Evolutionary conservation across 768 basidiomycete genomes (phyloP), one percentile per base, ranked within the genome.

Genomic region (Coprinopsis strossmayeri): DNA sequence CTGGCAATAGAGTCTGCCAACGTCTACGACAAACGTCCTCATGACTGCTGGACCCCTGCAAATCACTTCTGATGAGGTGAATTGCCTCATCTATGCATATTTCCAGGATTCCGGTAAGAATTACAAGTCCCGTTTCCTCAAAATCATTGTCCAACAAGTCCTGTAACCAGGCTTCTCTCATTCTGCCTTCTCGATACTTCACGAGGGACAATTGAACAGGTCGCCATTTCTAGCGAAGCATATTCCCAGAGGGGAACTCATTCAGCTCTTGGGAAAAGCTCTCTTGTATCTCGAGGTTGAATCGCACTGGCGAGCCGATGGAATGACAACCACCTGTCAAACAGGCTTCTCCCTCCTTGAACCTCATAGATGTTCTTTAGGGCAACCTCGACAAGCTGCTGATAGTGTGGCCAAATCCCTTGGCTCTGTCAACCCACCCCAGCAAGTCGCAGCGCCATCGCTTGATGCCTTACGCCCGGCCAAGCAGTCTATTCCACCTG

Each of bases 1-100:
- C 30, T 32, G 30, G 9, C 30, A 7, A 15, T 32, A 32, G n/a
- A n/a, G n/a, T n/a, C 30, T 32, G 7, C 15, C 30, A 7, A 32
- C 30, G 15, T 7, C 7, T 32, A 32, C 30, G 15, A 32, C 30
- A 15, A 7, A 32, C 40, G 46, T 34, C 53, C 41, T 24, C 53
- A 68, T 65, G 62, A 70, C 73, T 59, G 62, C 64, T 35, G 65
- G 72, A 47, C 73, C 76, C 43, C 74, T 85, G 41, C 73, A 74
- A 26, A 84, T 90, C 53, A 79, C 82, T 34, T 84, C 88, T 30
- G 88, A 91, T 55, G 87, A 91, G 61, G 73, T 92, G 52, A 92
- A 92, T 61, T 87, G 84, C 58, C 78, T 91, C 53, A 83, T 92
- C 40, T 82, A 91, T 63, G 76, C 90, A 1, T 92, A 91, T 59